Percentiles rank a stretch among this genome's conserved stretches.
phyloP scores from a whole-genome alignment of 176 grass and related monocot species.

The Tillandsia leiboldiana region DNA sequence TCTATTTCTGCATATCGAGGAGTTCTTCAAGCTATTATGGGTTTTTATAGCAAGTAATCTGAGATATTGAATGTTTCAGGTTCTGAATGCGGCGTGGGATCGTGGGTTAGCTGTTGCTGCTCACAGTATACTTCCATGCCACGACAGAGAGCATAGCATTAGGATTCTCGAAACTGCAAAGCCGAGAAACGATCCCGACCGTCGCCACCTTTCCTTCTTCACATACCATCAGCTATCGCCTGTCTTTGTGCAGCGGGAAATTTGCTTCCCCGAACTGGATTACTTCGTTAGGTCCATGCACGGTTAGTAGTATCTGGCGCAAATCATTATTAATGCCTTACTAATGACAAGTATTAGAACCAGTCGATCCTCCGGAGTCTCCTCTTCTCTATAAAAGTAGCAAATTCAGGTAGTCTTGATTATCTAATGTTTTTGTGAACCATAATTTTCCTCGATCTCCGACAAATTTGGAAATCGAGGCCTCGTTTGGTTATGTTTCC shows the following conservation, averaged over 20 bases:
- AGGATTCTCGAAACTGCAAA: constrained; percentile 57
- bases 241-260: constrained; percentile 37
- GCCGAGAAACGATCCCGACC: constrained; percentile 70
- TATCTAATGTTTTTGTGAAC: neutral
- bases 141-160: constrained; percentile 37
- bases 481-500: no score
- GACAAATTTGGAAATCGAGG: no score
- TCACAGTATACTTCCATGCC: constrained; percentile 54
- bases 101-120: constrained; percentile 49
- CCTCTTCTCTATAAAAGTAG: neutral
- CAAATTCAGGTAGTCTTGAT: neutral
- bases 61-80: constrained; percentile 20
- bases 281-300: constrained; percentile 83
- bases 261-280: constrained; percentile 35
- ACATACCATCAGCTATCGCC: constrained; percentile 43
- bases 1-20: no score
- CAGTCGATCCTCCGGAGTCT: neutral
- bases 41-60: no score
- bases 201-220: constrained; percentile 52
- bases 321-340: neutral
- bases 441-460: neutral
- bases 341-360: neutral
- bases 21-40: no score
- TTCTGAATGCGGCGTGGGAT: constrained; percentile 69
- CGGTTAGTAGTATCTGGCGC: constrained; percentile 27